Conservation (phyloP, 1,139 yeast genomes). For the Yamadazyma trypodendri region DNA sequence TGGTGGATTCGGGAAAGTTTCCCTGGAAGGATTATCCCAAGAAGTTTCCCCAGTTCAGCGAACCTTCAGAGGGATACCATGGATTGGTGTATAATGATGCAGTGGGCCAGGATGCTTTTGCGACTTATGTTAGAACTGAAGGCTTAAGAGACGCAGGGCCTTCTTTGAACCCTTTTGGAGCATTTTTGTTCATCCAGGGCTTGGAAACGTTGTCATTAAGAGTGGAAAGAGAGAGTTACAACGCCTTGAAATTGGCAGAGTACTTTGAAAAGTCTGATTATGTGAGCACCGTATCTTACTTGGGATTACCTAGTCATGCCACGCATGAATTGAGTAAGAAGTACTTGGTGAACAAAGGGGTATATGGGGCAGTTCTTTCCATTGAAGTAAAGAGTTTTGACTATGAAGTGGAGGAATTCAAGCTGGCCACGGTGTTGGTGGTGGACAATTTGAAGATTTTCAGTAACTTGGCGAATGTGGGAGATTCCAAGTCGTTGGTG, state of each 20-base stretch:
- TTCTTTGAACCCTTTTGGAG: slow-evolving; percentile 79
- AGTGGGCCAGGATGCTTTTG: slow-evolving; percentile 76
- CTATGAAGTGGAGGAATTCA: slow-evolving; percentile 49
- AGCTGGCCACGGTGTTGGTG: slow-evolving; percentile 75
- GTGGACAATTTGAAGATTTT: slow-evolving; percentile 83
- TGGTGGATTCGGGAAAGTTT: slow-evolving; percentile 88
- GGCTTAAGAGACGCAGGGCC: slow-evolving; percentile 92
- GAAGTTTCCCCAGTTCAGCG: slow-evolving; percentile 85
- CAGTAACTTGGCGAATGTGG: slow-evolving; percentile 92
- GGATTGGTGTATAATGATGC: slow-evolving; percentile 82
- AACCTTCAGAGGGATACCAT: slow-evolving; percentile 92
- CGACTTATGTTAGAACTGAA: slow-evolving; percentile 80
- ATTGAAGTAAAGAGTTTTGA: slow-evolving; percentile 78
- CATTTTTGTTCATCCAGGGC: slow-evolving; percentile 86
- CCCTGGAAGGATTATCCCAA: slow-evolving; percentile 86
- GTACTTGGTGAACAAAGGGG: slow-evolving; percentile 60
- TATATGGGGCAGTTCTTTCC: slow-evolving; percentile 84
- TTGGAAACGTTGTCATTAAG: slow-evolving; percentile 90
- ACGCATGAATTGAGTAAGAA: slow-evolving; percentile 81
- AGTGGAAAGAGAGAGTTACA: slow-evolving; percentile 86
- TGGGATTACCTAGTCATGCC: slow-evolving; percentile 83
- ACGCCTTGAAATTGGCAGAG: slow-evolving; percentile 79
- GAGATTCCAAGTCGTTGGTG: slow-evolving; percentile 91
- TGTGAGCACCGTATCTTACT: slow-evolving; percentile 87
- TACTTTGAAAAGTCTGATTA: slow-evolving; percentile 70